phyloP scores from a whole-genome alignment of 1,139 yeast genomes.

The Lodderomyces jiufengensis region DNA sequence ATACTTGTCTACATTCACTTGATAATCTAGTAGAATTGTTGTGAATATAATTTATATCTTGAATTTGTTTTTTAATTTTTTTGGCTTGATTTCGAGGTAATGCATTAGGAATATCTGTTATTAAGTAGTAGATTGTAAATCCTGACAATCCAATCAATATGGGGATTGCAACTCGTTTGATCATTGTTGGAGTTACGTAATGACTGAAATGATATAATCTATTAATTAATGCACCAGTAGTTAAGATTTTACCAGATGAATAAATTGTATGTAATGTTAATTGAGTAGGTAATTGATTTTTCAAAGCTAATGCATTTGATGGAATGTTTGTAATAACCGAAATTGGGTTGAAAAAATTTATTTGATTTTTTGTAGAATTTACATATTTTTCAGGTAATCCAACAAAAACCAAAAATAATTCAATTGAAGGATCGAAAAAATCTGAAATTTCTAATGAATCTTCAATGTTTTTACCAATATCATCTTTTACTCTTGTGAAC shows the following conservation, averaged over 20 bases:
- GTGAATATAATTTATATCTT: constrained; percentile 71
- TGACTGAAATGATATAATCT: constrained; percentile 29
- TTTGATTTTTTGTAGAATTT: constrained; percentile 25
- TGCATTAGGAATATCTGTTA: constrained; percentile 84
- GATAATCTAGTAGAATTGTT: constrained; percentile 74
- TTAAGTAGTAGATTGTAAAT: constrained; percentile 60
- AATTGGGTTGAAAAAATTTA: constrained; percentile 35
- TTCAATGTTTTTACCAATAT: constrained; percentile 54
- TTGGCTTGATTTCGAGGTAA: constrained; percentile 78
- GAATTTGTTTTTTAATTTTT: constrained; percentile 62
- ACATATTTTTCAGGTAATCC: constrained; percentile 39
- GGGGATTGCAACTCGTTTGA: constrained; percentile 42
- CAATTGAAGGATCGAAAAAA: constrained; percentile 72
- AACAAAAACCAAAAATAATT: constrained; percentile 47
- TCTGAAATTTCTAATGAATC: constrained; percentile 62
- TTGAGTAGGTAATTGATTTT: constrained; percentile 36
- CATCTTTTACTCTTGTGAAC: constrained; percentile 76
- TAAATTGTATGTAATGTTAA: constrained; percentile 42
- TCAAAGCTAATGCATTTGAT: constrained; percentile 28
- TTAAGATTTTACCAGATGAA: constrained; percentile 42
- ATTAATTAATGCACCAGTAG: constrained; percentile 39
- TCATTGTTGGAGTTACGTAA: constrained; percentile 25
- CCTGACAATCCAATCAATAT: constrained; percentile 51
- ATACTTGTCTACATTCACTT: constrained; percentile 76
- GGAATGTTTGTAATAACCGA: constrained; percentile 33